Conservation (phyloP, 768 basidiomycete species). For the Hemileccinum impolitum region DNA sequence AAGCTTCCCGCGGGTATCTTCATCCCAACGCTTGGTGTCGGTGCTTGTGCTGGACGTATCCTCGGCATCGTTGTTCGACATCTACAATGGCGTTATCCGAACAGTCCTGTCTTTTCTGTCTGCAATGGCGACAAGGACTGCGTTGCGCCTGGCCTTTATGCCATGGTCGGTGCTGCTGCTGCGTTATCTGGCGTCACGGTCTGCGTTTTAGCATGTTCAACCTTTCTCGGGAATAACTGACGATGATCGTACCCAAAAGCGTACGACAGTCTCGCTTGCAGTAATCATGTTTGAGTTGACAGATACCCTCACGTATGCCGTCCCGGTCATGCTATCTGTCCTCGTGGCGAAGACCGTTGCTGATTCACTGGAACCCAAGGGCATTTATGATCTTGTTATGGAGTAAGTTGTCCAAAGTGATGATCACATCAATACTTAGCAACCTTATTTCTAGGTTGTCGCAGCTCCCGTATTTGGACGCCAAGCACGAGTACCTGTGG, state of each 20-base stretch:
- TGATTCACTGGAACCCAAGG: conserved; percentile 56
- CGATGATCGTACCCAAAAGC: conserved; percentile 35
- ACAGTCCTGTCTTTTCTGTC: conserved; percentile 54
- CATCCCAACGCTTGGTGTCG: conserved; percentile 92
- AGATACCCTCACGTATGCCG: conserved; percentile 86
- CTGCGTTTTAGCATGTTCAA: conserved; percentile 3
- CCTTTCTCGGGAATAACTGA: conserved; percentile 3
- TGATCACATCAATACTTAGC: neutral
- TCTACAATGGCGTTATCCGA: conserved; percentile 61
- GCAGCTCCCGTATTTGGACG: conserved; percentile 89
- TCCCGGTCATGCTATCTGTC: conserved; percentile 85
- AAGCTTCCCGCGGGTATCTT: conserved; percentile 93
- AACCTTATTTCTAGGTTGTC: conserved; percentile 46
- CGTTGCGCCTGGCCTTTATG: conserved; percentile 87
- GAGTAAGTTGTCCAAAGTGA: conserved; percentile 41
- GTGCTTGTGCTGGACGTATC: conserved; percentile 89
- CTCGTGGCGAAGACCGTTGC: conserved; percentile 52
- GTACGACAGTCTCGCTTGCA: conserved; percentile 89
- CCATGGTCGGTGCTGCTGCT: conserved; percentile 95
- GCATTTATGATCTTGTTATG: conserved; percentile 96
- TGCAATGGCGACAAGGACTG: conserved; percentile 70
- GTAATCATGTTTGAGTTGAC: conserved; percentile 98
- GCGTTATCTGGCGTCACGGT: conserved; percentile 94
- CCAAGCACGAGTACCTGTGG: conserved; percentile 90
- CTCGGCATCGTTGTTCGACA: conserved; percentile 80